These are phyloP conservation scores for Microcyclosporella mali DNA, from an alignment of 2,329 filamentous ascomycete genomes.

Conservation along the genomic window DNA sequence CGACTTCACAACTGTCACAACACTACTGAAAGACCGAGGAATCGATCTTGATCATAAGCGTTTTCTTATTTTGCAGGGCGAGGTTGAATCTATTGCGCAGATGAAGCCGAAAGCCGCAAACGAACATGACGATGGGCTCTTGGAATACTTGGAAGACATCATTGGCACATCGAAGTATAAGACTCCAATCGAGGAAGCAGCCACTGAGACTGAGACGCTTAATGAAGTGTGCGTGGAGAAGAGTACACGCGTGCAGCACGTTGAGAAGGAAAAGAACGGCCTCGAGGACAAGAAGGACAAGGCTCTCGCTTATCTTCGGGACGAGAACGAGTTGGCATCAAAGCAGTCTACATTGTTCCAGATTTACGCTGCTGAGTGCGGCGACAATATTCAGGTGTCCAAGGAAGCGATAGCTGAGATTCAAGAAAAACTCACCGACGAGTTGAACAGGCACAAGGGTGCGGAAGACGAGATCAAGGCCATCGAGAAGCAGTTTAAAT, in stretches of 20 bases:
- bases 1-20: conserved; percentile 87
- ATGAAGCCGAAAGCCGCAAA: conserved; percentile 97
- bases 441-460: conserved; percentile 86
- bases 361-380: conserved; percentile 79
- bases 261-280: conserved; percentile 90
- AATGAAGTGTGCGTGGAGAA: conserved; percentile 96
- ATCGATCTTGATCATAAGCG: conserved; percentile 97
- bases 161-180: conserved; percentile 99
- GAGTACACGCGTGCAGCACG: conserved; percentile 88
- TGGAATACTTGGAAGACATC: conserved; percentile 97
- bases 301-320: conserved; percentile 77
- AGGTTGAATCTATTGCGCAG: conserved; percentile 97
- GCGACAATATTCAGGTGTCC: conserved; percentile 81
- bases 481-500: conserved; percentile 76
- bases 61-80: conserved; percentile 93
- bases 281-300: conserved; percentile 97
- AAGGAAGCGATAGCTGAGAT: conserved; percentile 87
- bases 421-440: conserved; percentile 76
- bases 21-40: conserved; percentile 75
- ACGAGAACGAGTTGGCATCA: conserved; percentile 85
- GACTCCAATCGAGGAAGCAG: conserved; percentile 89
- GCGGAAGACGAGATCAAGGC: conserved; percentile 85
- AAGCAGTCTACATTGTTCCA: conserved; percentile 94
- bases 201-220: conserved; percentile 78
- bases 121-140: conserved; percentile 90